Percentiles rank a stretch among this genome's conserved stretches.
Evolutionary conservation across 2,329 filamentous ascomycete genomes (phyloP).

Genomic region (Grosmannia serpens): DNA sequence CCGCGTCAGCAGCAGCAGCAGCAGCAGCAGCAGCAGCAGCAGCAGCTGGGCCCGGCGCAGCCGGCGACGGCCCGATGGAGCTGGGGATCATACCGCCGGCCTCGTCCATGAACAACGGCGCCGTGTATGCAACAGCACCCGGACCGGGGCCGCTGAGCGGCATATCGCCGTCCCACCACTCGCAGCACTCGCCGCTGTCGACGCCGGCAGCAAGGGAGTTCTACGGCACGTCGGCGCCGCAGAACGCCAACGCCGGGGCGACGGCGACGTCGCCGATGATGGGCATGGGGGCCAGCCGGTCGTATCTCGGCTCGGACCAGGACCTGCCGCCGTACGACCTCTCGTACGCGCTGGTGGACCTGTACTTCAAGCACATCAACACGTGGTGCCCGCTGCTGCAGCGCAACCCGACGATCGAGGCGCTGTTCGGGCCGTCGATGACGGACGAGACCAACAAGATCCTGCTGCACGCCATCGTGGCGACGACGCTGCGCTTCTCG

Average conservation of each 20-base stretch:
- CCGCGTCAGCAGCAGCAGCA: not conserved
- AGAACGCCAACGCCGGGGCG: not conserved
- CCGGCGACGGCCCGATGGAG: slow-evolving; percentile 33
- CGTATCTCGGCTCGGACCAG: slow-evolving; percentile 42
- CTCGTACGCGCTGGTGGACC: slow-evolving; percentile 59
- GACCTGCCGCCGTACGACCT: slow-evolving; percentile 66
- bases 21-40: not conserved
- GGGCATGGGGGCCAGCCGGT: slow-evolving; percentile 37
- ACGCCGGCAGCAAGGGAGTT: slow-evolving; percentile 36
- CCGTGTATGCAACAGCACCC: slow-evolving; percentile 21
- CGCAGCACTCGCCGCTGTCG: slow-evolving; percentile 21
- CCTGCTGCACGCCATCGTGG: slow-evolving; percentile 77
- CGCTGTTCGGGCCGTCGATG: slow-evolving; percentile 64
- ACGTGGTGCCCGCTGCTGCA: slow-evolving; percentile 88
- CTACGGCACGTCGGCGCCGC: slow-evolving; percentile 23
- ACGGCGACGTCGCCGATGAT: slow-evolving; percentile 28
- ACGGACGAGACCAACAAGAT: slow-evolving; percentile 74
- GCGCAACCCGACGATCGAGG: slow-evolving; percentile 67
- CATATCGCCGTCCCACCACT: slow-evolving; percentile 25
- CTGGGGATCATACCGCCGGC: slow-evolving; percentile 35
- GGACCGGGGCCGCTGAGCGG: slow-evolving; percentile 17
- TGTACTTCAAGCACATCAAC: slow-evolving; percentile 72
- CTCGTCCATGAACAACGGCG: slow-evolving; percentile 28
- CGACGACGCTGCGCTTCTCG: slow-evolving; percentile 76
- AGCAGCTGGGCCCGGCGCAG: not conserved